phyloP scores from a whole-genome alignment of 164 flowering plant genomes.

The Malania oleifera region DNA sequence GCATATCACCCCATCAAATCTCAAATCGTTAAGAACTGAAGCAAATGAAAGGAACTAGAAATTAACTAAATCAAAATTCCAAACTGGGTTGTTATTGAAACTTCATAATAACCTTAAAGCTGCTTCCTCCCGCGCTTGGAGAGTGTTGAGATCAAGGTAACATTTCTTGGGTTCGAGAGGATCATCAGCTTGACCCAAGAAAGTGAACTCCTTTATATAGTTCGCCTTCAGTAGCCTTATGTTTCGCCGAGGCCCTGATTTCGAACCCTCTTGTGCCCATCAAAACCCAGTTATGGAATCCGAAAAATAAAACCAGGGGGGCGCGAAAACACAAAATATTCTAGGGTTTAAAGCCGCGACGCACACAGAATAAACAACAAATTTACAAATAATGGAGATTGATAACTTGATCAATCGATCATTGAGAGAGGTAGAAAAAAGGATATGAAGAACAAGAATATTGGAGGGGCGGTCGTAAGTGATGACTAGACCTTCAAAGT shows the following conservation, averaged over 20 bases:
- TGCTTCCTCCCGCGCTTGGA: slow-evolving; percentile 69
- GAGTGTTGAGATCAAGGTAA: slow-evolving; percentile 53
- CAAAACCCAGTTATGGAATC: slow-evolving; percentile 32
- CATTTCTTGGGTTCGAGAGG: slow-evolving; percentile 68
- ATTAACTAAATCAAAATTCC: neutral
- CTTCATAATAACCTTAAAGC: slow-evolving; percentile 58
- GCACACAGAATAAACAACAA: neutral
- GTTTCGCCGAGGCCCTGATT: slow-evolving; percentile 47
- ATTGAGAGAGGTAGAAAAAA: slow-evolving; percentile 14
- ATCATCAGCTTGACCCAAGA: slow-evolving; percentile 71
- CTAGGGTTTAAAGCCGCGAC: slow-evolving; percentile 6
- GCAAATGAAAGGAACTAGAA: too few species aligned
- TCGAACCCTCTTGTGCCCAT: slow-evolving; percentile 68
- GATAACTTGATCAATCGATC: neutral
- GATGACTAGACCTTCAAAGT: slow-evolving; percentile 73
- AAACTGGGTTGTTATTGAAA: neutral
- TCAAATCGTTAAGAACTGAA: neutral
- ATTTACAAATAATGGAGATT: neutral
- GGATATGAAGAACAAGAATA: slow-evolving; percentile 93
- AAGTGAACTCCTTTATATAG: slow-evolving; percentile 65
- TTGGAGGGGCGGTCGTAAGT: slow-evolving; percentile 76
- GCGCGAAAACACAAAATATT: neutral
- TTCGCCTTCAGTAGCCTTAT: slow-evolving; percentile 71
- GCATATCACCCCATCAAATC: slow-evolving; percentile 15
- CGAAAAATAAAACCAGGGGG: too few species aligned